Evolutionary conservation across 2,329 filamentous ascomycete species (phyloP).

Genomic region (Colletotrichum cuscutae): DNA sequence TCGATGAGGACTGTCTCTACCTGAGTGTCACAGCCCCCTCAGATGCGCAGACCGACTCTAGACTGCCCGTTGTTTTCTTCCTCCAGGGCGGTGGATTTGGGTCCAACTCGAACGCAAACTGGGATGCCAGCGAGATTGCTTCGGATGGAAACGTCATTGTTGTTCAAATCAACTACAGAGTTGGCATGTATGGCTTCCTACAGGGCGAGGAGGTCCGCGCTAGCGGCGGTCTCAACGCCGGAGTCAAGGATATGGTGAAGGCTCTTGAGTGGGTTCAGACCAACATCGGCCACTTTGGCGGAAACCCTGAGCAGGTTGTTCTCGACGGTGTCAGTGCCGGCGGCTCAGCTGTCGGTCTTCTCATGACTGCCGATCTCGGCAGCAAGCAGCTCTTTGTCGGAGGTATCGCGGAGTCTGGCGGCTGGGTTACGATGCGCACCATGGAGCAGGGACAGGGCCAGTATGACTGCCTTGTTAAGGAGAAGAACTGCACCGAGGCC

Average conservation of each 20-base stretch:
- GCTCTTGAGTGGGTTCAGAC: conserved; percentile 76
- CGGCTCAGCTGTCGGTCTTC: conserved; percentile 70
- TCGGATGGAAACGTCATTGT: conserved; percentile 72
- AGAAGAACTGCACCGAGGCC: conserved; percentile 37
- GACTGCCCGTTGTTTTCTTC: conserved; percentile 71
- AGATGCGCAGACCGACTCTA: conserved; percentile 56
- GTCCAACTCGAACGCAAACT: conserved; percentile 56
- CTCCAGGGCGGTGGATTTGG: conserved; percentile 73
- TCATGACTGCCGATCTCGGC: conserved; percentile 67
- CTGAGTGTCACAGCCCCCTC: conserved; percentile 72
- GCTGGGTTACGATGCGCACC: conserved; percentile 59
- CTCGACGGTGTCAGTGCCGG: conserved; percentile 77
- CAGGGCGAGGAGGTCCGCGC: conserved; percentile 40
- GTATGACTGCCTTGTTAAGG: conserved; percentile 58
- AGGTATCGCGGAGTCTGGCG: conserved; percentile 61
- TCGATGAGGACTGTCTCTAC: conserved; percentile 75
- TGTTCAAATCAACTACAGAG: conserved; percentile 81
- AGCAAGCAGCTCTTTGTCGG: conserved; percentile 61
- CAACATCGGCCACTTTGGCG: conserved; percentile 75
- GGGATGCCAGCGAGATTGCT: conserved; percentile 69
- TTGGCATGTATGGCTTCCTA: conserved; percentile 79
- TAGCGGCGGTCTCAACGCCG: conserved; percentile 28
- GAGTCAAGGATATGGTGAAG: conserved; percentile 50
- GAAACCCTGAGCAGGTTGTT: conserved; percentile 74
- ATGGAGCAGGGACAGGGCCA: conserved; percentile 54